These are phyloP conservation scores for Psophocarpus tetragonolobus DNA, from an alignment of 306 rosid species.

Conservation along the genomic window DNA sequence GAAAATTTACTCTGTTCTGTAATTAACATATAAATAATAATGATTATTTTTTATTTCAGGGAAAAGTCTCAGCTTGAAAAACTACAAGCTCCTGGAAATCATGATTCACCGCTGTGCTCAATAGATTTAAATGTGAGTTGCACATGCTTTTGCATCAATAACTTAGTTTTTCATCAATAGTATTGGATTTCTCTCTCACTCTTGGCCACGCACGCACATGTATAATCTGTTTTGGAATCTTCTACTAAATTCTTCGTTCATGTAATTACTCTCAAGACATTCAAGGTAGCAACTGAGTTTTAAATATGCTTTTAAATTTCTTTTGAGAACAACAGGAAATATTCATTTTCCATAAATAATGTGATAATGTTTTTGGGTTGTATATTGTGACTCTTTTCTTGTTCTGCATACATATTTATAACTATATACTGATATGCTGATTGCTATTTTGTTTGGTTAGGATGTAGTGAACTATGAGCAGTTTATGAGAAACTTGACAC, in stretches of 20 bases:
- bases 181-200: neutral
- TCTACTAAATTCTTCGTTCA: conserved; percentile 7
- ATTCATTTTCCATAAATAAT: neutral
- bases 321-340: conserved; percentile 2
- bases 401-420: conserved; percentile 1
- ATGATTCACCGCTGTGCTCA: conserved; percentile 62
- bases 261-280: neutral
- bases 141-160: conserved; percentile 15
- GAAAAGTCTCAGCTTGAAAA: conserved; percentile 68
- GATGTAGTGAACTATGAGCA: conserved; percentile 75
- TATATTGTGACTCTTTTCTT: neutral
- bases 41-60: conserved; percentile 66
- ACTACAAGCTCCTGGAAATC: conserved; percentile 63
- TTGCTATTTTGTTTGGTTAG: conserved; percentile 51
- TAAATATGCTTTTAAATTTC: neutral
- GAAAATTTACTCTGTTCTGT: neutral
- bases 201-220: too few species aligned
- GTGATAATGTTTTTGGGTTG: conserved; percentile 12
- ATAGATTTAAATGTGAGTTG: conserved; percentile 80
- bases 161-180: neutral
- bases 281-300: conserved; percentile 10
- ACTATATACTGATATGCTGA: neutral
- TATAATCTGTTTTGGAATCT: conserved; percentile 9
- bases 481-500: conserved; percentile 72
- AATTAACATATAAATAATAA: too few species aligned